Base-by-base conservation (phyloP, 1,139 yeast genomes). In the Pichiaceae sp. region DNA sequence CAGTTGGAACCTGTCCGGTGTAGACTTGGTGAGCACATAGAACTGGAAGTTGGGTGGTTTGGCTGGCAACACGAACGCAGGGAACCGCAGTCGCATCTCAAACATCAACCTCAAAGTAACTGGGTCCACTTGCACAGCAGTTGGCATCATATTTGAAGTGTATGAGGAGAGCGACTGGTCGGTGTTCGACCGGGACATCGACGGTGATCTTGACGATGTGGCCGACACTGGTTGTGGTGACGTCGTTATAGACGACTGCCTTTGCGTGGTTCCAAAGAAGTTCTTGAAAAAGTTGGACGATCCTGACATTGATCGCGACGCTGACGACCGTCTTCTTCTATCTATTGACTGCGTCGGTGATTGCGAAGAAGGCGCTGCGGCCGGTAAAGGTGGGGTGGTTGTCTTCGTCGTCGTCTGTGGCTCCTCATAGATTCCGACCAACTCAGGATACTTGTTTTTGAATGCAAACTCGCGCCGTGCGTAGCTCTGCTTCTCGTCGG, bases 71-170 rank as follows among this genome's bases (percentile, higher is more conserved):
- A 70, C 49, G 34, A 58, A 62, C 3, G 73, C 66, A 0, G 76
- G 74, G 37, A 65, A 58, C 32, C 66, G 56, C 45, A 69, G 68
- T 36, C 78, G 52, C 11, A 63, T 60, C 45, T 72, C 78, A 40
- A 72, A 63, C 2, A 62, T 53, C 42, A 71, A 64, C 3, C 68
- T 64, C 9, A 72, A 66, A 37, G 69, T 68, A 17, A 52, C 52
- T 6, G 64, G 46, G 12, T 54, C 47, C 8, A 65, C 61, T 8
- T 23, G 27, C 5, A 23, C 12, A 4, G 14, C 5, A 5, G 18
- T 6, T 5, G 28, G 29, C 54, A 56, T 14, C 28, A 6, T 25
- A 6, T 25, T 6, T 6, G 28, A 8, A 15, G 28, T 8, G 6
- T 11, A 15, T 12, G 28, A 11, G 6, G 28, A 25, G 7, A 25